Evolutionary conservation across 192 early-diverging fungal species (phyloP), one percentile per base, ranked within the genome.

Genomic region (Backusella morwellensis): DNA sequence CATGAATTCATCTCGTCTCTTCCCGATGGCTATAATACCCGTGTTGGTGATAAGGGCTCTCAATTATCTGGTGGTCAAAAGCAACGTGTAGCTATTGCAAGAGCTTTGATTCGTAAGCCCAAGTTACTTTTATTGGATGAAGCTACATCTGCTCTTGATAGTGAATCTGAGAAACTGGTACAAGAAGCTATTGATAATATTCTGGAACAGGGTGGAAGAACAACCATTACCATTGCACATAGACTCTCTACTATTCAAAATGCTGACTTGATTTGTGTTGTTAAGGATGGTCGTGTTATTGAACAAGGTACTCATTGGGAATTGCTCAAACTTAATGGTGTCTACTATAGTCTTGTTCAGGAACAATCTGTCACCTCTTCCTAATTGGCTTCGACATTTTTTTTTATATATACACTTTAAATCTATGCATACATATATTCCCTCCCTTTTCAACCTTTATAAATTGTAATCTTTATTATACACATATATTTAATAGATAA

Each of bases 81-180:
- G 71, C 92, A 94, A 71, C 89, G 97, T 29, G 88, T 98, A 44
- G 95, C 93, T 9, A 95, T 95, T 87, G 95, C 95, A 3, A 89
- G 96, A 23, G 95, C 96, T 0, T 78, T 97, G n/a, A 91, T 97
- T 63, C 91, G 95, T 70, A 90, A 93, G 66, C 95, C 96, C 52
- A 91, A 91, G 79, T 75, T 97, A 14, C 81, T 97, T 69, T 78
- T 97, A 38, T 84, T 98, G 41, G 97, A 98, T 69, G 97, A 93
- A 73, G 92, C 92, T 40, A 94, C 92, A 1, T 91, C 91, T 17
- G 92, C 92, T 14, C 77, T 94, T 50, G 92, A 94, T 74, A 87
- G 87, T 36, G 88, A 90, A 68, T 87, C 88, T 41, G 92, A 94
- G 76, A 89, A 90, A 75, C 73, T 91, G 17, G 92, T 93, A 21